Evolutionary conservation across 1,139 yeast genomes (phyloP).

Genomic region (Debaryomyces sp.): DNA sequence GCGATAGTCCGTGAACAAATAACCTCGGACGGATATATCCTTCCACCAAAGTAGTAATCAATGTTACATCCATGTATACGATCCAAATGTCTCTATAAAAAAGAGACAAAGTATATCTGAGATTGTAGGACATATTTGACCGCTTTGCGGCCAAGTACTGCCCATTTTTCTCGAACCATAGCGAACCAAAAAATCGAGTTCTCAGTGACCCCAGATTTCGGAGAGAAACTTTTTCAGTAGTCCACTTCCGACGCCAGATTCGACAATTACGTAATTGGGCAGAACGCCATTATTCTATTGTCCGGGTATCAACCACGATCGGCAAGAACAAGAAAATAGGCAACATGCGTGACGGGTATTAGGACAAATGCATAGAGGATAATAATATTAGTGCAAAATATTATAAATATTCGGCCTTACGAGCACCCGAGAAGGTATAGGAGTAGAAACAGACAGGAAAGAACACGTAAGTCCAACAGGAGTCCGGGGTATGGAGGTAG

Average conservation of each 20-base stretch:
- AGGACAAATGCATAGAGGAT: neutral
- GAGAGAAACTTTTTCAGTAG: constrained; percentile 9
- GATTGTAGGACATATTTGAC: too few relatives aligned
- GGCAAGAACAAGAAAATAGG: neutral
- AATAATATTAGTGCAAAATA: too few relatives aligned
- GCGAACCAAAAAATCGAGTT: neutral
- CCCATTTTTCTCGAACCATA: neutral
- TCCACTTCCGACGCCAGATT: constrained; percentile 5
- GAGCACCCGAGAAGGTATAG: neutral
- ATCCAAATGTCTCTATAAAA: neutral
- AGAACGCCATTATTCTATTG: neutral
- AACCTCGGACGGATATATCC: constrained; percentile 2
- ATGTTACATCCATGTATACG: neutral
- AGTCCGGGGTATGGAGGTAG: neutral
- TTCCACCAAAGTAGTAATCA: neutral
- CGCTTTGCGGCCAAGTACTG: neutral
- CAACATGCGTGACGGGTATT: neutral
- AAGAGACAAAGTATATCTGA: neutral
- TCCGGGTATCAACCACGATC: neutral
- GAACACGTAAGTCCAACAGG: neutral
- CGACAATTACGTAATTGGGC: constrained; percentile 3
- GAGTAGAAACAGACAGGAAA: neutral
- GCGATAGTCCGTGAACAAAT: neutral
- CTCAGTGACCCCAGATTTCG: constrained; percentile 16
- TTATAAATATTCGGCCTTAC: neutral